phyloP scores from a whole-genome alignment of 805 yeast genomes.

The Kuraishia cidri region DNA sequence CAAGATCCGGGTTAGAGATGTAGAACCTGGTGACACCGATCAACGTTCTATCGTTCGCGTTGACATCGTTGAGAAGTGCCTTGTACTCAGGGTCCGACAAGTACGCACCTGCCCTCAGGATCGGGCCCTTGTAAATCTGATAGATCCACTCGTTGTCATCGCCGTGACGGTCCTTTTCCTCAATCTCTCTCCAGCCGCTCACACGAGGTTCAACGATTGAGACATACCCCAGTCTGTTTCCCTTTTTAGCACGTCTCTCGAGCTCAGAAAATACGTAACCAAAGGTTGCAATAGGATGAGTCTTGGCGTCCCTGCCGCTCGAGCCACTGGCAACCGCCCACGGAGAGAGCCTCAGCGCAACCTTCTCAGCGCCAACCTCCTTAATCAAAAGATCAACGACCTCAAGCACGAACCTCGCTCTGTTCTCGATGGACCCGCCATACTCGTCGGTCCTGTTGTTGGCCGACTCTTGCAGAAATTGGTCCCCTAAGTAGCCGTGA shows the following conservation, averaged over 20 bases:
- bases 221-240: constrained; percentile 14
- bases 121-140: constrained; percentile 24
- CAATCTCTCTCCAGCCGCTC: constrained; percentile 3
- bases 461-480: constrained; percentile 24
- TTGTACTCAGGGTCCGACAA: constrained; percentile 2
- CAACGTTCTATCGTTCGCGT: constrained; percentile 30
- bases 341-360: constrained; percentile 42
- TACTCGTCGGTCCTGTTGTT: constrained; percentile 32
- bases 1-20: constrained; percentile 36
- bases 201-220: constrained; percentile 21
- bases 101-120: constrained; percentile 16
- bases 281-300: constrained; percentile 22
- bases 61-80: constrained; percentile 10
- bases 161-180: constrained; percentile 1
- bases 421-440: constrained; percentile 35
- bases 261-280: constrained; percentile 30
- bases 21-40: constrained; percentile 28
- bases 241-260: constrained; percentile 25
- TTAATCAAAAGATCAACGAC: constrained; percentile 40
- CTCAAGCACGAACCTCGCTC: constrained; percentile 30
- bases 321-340: constrained; percentile 15
- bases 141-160: constrained; percentile 8
- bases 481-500: constrained; percentile 28
- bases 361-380: constrained; percentile 41
- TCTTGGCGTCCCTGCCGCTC: constrained; percentile 14